Evolutionary conservation across 345 rosid genomes (phyloP).

Genomic region (Gossypium longicalyx): DNA sequence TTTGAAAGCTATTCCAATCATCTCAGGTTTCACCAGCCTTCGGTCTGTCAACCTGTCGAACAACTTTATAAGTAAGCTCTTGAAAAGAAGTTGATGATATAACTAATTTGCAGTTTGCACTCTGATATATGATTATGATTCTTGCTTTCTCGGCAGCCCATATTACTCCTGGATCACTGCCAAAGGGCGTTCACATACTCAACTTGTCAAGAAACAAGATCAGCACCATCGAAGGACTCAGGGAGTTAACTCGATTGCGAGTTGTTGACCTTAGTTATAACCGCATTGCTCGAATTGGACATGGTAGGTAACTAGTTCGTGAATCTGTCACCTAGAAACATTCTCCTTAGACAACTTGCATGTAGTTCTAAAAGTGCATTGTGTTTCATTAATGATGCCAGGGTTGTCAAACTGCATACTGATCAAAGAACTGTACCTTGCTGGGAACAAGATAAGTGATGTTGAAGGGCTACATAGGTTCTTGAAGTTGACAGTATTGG

Average conservation of each 20-base stretch:
- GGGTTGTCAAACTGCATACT: constrained; percentile 80
- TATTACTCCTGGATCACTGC: constrained; percentile 66
- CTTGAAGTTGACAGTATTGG: constrained; percentile 74
- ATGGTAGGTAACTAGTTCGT: constrained; percentile 63
- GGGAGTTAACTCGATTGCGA: constrained; percentile 74
- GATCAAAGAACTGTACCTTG: constrained; percentile 83
- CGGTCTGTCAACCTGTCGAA: constrained; percentile 71
- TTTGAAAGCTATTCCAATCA: constrained; percentile 71
- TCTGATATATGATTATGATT: not conserved
- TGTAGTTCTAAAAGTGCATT: not conserved
- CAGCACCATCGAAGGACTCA: constrained; percentile 69
- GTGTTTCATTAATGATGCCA: constrained; percentile 21
- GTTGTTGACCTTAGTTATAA: constrained; percentile 86
- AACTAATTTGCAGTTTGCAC: constrained; percentile 7
- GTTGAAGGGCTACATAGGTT: constrained; percentile 89
- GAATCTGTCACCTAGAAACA: not conserved
- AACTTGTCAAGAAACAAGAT: constrained; percentile 85
- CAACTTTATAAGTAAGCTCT: constrained; percentile 69
- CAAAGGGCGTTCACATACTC: constrained; percentile 77
- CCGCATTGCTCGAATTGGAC: constrained; percentile 82
- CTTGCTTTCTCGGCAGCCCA: constrained; percentile 44
- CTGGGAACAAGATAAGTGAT: constrained; percentile 86
- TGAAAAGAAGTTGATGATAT: not conserved
- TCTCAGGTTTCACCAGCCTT: constrained; percentile 68
- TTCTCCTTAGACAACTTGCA: not conserved